Percentiles rank a stretch among this genome's conserved stretches.
Evolutionary conservation across 495 filamentous ascomycete species (phyloP).

Genomic region (Neurospora africana): DNA sequence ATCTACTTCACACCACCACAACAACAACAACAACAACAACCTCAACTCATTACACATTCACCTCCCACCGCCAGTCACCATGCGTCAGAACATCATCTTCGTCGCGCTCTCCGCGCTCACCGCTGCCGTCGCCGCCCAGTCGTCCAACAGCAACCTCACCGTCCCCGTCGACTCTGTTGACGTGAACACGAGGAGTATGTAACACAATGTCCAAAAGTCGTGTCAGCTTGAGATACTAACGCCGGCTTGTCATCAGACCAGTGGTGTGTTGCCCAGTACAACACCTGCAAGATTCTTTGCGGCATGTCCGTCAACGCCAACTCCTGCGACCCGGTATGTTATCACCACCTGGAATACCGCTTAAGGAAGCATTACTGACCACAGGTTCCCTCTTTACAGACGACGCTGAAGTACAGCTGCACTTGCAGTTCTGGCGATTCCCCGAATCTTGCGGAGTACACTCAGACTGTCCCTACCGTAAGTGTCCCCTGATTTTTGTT

Average conservation of each 20-base stretch:
- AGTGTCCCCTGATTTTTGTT: conserved; percentile 3
- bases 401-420: conserved; percentile 20
- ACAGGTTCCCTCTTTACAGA: conserved; percentile 5
- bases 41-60: not conserved
- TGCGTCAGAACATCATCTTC: conserved; percentile 21
- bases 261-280: conserved; percentile 27
- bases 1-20: not conserved
- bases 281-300: conserved; percentile 28
- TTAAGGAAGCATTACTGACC: conserved; percentile 3
- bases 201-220: not conserved
- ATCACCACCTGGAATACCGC: not conserved
- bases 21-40: not conserved
- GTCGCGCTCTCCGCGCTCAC: conserved; percentile 23
- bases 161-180: conserved; percentile 16
- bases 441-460: conserved; percentile 28
- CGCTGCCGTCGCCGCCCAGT: conserved; percentile 16
- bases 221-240: not conserved
- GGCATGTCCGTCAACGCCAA: conserved; percentile 8
- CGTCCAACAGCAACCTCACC: conserved; percentile 20
- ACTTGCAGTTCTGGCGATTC: conserved; percentile 23
- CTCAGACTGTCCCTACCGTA: conserved; percentile 26
- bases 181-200: conserved; percentile 11
- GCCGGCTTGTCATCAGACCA: conserved; percentile 4
- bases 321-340: conserved; percentile 21
- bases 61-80: conserved; percentile 8